Conservation (phyloP, 345 rosid genomes). For the Triadica sebifera region DNA sequence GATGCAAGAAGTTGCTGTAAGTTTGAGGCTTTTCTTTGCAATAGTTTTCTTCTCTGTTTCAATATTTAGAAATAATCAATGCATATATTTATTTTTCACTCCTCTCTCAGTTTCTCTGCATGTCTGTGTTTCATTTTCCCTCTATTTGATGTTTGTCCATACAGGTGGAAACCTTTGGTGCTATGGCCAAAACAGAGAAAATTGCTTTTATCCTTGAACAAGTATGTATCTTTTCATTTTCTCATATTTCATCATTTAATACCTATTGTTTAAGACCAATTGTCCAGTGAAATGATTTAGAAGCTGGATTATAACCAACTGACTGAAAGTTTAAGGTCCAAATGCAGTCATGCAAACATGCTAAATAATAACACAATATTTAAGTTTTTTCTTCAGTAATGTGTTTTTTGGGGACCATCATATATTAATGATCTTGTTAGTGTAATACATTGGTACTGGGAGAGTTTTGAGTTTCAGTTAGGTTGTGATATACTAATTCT, state of each 20-base stretch:
- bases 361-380: not conserved
- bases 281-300: not conserved
- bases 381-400: not conserved
- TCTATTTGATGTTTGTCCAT: not conserved
- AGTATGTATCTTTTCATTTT: conserved; percentile 37
- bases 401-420: not conserved
- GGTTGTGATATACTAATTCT: conserved; percentile 12
- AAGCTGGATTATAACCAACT: not conserved
- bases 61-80: not conserved
- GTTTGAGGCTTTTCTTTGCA: conserved; percentile 20
- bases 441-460: not conserved
- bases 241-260: not conserved
- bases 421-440: not conserved
- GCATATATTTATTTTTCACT: not conserved
- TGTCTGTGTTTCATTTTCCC: not conserved
- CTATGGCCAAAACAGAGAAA: conserved; percentile 97
- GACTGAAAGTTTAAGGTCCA: not conserved
- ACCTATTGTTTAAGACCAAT: not conserved
- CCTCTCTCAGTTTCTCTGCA: not conserved
- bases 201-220: conserved; percentile 94
- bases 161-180: conserved; percentile 97
- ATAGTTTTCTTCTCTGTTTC: not conserved
- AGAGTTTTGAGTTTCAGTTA: not conserved
- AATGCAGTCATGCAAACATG: not conserved
- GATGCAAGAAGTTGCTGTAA: conserved; percentile 98